Percentiles rank a stretch among this genome's conserved stretches.
These are phyloP conservation scores for Magnolia changhungtana DNA, from an alignment of 164 flowering plant genomes.

Conservation along the genomic window DNA sequence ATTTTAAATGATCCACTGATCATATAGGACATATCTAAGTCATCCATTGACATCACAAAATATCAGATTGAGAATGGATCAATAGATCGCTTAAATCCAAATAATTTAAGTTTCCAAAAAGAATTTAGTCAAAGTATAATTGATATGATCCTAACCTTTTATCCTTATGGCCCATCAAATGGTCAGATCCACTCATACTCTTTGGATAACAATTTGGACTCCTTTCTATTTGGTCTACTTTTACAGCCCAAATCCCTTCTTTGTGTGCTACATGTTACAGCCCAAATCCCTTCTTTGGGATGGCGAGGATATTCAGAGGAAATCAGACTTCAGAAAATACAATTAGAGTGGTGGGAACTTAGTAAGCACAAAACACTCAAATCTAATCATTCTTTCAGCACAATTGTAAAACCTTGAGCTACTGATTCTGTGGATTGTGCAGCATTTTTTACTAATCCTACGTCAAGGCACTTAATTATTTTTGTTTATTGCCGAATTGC, in stretches of 20 bases:
- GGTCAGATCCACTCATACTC: no score
- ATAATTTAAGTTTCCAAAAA: no score
- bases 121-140: no score
- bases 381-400: background rate
- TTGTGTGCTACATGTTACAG: background rate
- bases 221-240: constrained; percentile 26
- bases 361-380: constrained; percentile 30
- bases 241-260: background rate
- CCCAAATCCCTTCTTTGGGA: constrained; percentile 34
- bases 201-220: constrained; percentile 10
- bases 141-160: no score
- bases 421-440: no score
- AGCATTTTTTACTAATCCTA: no score
- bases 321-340: constrained; percentile 25
- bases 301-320: constrained; percentile 45
- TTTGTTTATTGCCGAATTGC: background rate
- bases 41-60: no score
- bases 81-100: no score
- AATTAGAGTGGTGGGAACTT: constrained; percentile 26
- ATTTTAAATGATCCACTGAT: no score
- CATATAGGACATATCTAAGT: no score
- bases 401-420: background rate
- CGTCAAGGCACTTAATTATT: background rate
- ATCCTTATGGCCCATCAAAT: no score
- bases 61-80: no score